Percentiles rank a stretch among this genome's conserved stretches.
These are phyloP conservation scores for Hypericum perforatum DNA, from an alignment of 345 rosid genomes.

Conservation along the genomic window DNA sequence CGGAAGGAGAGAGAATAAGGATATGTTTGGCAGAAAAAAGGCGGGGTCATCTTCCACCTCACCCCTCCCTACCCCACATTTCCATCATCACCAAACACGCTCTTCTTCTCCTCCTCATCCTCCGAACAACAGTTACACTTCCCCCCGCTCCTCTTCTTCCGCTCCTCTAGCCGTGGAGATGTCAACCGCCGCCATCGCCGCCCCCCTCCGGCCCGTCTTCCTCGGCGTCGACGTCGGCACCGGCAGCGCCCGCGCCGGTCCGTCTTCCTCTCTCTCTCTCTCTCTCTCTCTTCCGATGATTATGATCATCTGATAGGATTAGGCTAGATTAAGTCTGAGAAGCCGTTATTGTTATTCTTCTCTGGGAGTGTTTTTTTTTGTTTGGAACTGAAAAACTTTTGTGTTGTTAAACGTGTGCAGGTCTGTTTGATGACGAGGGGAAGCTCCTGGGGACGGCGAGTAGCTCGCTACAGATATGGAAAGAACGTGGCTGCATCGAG, in stretches of 20 bases:
- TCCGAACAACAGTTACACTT: background rate
- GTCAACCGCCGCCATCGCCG: slow-evolving; percentile 20
- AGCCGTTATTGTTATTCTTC: background rate
- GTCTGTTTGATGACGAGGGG: slow-evolving; percentile 71
- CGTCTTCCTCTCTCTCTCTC: background rate
- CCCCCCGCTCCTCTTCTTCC: slow-evolving; percentile 1
- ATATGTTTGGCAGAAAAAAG: background rate
- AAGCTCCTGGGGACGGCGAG: slow-evolving; percentile 78
- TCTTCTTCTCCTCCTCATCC: background rate
- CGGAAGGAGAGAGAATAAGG: too few relatives aligned
- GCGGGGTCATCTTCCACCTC: slow-evolving; percentile 4
- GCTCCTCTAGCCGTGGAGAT: slow-evolving; percentile 11
- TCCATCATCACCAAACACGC: background rate
- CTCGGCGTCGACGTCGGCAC: slow-evolving; percentile 97
- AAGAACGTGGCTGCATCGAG: slow-evolving; percentile 77
- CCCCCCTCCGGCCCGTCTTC: slow-evolving; percentile 39
- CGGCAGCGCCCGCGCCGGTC: slow-evolving; percentile 96
- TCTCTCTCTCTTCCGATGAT: background rate
- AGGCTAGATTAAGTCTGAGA: too few relatives aligned
- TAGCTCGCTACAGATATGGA: slow-evolving; percentile 95
- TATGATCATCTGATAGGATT: too few relatives aligned
- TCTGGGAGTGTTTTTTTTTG: background rate
- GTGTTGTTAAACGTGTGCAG: slow-evolving; percentile 26
- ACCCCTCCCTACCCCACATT: background rate
- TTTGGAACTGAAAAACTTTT: background rate